Conservation (phyloP, 176 grass and related monocot species). For the Dendrocalamus sinicus region DNA sequence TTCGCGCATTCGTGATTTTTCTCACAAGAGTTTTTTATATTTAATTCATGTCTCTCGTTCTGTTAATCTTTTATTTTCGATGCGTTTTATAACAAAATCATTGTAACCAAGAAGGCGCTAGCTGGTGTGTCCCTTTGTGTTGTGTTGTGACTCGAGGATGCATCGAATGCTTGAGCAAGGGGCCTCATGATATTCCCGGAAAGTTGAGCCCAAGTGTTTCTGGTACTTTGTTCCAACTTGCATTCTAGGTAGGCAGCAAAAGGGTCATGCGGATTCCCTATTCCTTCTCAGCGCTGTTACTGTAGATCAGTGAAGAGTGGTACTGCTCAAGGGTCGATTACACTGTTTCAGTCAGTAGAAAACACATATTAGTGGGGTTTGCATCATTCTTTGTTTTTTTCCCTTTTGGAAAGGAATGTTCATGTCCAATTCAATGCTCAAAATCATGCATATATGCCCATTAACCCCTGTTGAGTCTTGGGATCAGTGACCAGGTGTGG, state of each 20-base stretch:
- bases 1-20: too few relatives aligned
- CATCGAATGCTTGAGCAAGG: background rate
- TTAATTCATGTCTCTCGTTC: too few relatives aligned
- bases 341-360: background rate
- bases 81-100: too few relatives aligned
- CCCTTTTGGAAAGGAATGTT: background rate
- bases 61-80: too few relatives aligned
- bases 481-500: constrained; percentile 14
- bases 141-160: too few relatives aligned
- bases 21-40: too few relatives aligned
- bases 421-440: background rate
- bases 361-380: background rate
- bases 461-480: background rate
- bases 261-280: background rate
- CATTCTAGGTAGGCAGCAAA: background rate
- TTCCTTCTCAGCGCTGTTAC: background rate
- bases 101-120: too few relatives aligned
- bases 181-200: background rate
- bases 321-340: background rate
- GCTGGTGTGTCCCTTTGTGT: too few relatives aligned
- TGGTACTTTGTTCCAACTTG: background rate
- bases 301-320: background rate
- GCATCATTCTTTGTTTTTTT: background rate
- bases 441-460: constrained; percentile 1
- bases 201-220: background rate